A percentile compares a stretch with the other conserved stretches of the same genome.
phyloP scores from a whole-genome alignment of 768 basidiomycete genomes.

The Tricholoma sp. region DNA sequence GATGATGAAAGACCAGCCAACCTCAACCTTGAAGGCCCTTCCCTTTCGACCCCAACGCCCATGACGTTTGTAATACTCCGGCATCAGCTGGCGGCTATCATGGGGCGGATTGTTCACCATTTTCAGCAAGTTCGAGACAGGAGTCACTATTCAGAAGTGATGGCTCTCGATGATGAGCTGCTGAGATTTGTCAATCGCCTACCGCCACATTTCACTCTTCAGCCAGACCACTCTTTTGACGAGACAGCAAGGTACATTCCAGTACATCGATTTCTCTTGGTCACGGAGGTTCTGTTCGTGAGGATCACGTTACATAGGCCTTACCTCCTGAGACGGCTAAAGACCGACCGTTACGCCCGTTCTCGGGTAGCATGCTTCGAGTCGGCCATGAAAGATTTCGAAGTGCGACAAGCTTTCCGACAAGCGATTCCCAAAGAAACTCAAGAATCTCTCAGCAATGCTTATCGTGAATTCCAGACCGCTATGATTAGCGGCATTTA shows the following conservation, averaged over 20 bases:
- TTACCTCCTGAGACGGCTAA: conserved; percentile 75
- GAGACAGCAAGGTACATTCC: conserved; percentile 60
- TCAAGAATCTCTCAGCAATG: conserved; percentile 69
- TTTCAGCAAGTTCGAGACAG: conserved; percentile 81
- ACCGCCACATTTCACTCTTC: conserved; percentile 73
- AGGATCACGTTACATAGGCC: conserved; percentile 83
- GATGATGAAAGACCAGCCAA: conserved; percentile 51
- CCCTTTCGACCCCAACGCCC: conserved; percentile 66
- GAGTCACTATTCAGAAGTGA: conserved; percentile 80
- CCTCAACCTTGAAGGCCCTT: conserved; percentile 44
- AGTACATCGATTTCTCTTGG: conserved; percentile 82
- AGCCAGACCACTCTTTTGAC: conserved; percentile 78
- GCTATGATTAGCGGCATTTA: conserved; percentile 90
- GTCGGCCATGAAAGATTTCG: conserved; percentile 83
- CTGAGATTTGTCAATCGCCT: conserved; percentile 69
- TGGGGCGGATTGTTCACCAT: conserved; percentile 88
- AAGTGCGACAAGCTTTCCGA: conserved; percentile 68
- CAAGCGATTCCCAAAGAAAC: conserved; percentile 57
- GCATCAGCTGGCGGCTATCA: conserved; percentile 76
- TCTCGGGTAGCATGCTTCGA: conserved; percentile 89
- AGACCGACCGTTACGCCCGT: conserved; percentile 74
- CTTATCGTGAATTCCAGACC: conserved; percentile 84
- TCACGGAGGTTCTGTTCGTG: conserved; percentile 86
- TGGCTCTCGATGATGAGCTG: conserved; percentile 78
- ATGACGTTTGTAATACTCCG: conserved; percentile 89